These are phyloP conservation scores for Penicillium paneum DNA, from an alignment of 2,329 filamentous ascomycete genomes.

Conservation along the genomic window DNA sequence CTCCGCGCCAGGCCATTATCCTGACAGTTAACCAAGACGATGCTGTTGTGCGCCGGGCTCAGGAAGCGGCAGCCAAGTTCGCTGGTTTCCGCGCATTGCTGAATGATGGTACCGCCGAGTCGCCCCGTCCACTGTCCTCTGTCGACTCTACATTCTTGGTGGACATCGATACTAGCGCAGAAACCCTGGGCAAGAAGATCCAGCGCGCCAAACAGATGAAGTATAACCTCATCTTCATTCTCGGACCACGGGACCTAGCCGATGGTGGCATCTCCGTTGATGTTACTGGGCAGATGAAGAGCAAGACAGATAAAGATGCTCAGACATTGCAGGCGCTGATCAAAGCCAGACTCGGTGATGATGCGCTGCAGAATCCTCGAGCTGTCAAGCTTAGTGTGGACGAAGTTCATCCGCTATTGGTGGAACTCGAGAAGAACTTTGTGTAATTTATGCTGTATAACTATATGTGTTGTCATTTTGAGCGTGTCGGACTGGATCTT, in stretches of 20 bases:
- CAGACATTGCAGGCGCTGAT: conserved; percentile 29
- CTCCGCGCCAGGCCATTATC: conserved; percentile 72
- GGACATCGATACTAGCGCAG: conserved; percentile 64
- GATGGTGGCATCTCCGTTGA: conserved; percentile 53
- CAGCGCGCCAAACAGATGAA: conserved; percentile 67
- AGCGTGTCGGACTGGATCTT: conserved; percentile 10
- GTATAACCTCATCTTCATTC: conserved; percentile 70
- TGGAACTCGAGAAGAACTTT: conserved; percentile 39
- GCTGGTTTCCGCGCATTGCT: conserved; percentile 38
- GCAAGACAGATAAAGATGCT: conserved; percentile 34
- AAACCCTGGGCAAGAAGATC: conserved; percentile 66
- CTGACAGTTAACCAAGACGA: conserved; percentile 64
- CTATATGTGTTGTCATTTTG: neutral
- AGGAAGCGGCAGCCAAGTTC: conserved; percentile 52
- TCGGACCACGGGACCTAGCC: conserved; percentile 65
- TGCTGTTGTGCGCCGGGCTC: conserved; percentile 45
- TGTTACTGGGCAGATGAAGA: conserved; percentile 42
- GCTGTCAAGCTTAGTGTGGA: conserved; percentile 38
- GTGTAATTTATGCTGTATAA: conserved; percentile 24
- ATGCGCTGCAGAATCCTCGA: conserved; percentile 33
- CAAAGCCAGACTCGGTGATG: conserved; percentile 23
- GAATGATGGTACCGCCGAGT: conserved; percentile 20
- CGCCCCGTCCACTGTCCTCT: conserved; percentile 44
- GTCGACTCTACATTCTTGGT: conserved; percentile 63
- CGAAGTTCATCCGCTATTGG: conserved; percentile 37